A percentile compares a stretch with the other conserved stretches of the same genome.
Conservation (phyloP, 768 basidiomycete genomes). For the Trametes cinnabarina region DNA sequence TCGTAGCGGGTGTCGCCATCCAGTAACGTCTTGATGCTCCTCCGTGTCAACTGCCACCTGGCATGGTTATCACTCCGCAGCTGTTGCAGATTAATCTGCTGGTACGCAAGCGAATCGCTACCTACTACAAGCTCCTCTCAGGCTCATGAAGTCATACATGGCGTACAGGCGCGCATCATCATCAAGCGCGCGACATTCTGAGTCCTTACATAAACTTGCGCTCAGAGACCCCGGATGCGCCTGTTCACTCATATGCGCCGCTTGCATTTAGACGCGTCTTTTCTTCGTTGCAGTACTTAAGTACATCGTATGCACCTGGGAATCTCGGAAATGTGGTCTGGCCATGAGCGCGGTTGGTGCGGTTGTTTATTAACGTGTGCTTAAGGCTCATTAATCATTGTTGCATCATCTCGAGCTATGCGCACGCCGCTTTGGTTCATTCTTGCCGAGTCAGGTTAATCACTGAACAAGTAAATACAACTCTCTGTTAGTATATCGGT, state of each 20-base stretch:
- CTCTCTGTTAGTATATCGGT: conserved; percentile 1
- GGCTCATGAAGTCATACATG: conserved; percentile 11
- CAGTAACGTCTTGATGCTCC: not conserved
- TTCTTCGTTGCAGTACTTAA: no score
- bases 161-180: not conserved
- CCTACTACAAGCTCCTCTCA: not conserved
- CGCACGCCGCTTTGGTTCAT: no score
- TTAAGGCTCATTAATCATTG: no score
- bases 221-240: conserved; percentile 12
- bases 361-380: no score
- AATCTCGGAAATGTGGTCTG: no score
- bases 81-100: not conserved
- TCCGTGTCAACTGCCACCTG: not conserved
- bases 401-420: no score
- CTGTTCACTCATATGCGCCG: not conserved
- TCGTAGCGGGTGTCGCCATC: not conserved
- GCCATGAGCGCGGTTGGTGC: no score
- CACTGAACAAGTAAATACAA: no score
- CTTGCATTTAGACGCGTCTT: no score
- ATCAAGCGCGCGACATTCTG: not conserved
- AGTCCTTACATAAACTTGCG: not conserved
- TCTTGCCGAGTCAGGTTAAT: no score
- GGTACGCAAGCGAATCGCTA: not conserved
- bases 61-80: not conserved
- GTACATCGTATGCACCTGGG: no score